phyloP scores from a whole-genome alignment of 129 eudicot genomes.

The Apium graveolens region DNA sequence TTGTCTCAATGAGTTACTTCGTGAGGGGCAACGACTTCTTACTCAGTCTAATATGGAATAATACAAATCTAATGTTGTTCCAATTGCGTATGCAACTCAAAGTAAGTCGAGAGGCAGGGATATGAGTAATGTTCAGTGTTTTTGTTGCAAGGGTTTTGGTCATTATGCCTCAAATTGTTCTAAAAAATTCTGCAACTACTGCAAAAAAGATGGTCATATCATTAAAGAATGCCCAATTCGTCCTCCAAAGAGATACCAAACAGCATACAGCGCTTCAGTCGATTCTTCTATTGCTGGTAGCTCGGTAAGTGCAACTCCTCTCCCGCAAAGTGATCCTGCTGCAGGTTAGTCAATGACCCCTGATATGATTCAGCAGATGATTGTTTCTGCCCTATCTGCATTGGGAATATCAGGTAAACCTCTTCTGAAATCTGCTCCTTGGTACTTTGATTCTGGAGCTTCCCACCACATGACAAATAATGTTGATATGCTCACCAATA shows the following conservation, averaged over 20 bases:
- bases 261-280: conserved; percentile 1
- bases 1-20: background rate
- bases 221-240: conserved; percentile 13
- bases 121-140: conserved; percentile 1
- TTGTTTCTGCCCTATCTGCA: conserved; percentile 15
- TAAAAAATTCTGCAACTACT: conserved; percentile 17
- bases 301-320: background rate
- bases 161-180: conserved; percentile 16
- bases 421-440: background rate
- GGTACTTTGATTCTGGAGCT: conserved; percentile 7
- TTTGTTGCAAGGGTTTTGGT: conserved; percentile 16
- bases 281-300: conserved; percentile 1
- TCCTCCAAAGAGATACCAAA: background rate
- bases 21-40: background rate
- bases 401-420: conserved; percentile 10
- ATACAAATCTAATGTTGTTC: background rate
- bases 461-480: conserved; percentile 7
- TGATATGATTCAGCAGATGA: conserved; percentile 9
- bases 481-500: background rate
- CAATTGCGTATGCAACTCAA: conserved; percentile 9
- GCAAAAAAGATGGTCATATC: conserved; percentile 18
- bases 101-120: background rate
- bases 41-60: background rate
- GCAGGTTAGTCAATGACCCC: background rate
- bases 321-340: background rate